Evolutionary conservation across 2,329 filamentous ascomycete genomes (phyloP), one percentile per base, ranked within the genome.

Genomic region (Grosmannia serpens): DNA sequence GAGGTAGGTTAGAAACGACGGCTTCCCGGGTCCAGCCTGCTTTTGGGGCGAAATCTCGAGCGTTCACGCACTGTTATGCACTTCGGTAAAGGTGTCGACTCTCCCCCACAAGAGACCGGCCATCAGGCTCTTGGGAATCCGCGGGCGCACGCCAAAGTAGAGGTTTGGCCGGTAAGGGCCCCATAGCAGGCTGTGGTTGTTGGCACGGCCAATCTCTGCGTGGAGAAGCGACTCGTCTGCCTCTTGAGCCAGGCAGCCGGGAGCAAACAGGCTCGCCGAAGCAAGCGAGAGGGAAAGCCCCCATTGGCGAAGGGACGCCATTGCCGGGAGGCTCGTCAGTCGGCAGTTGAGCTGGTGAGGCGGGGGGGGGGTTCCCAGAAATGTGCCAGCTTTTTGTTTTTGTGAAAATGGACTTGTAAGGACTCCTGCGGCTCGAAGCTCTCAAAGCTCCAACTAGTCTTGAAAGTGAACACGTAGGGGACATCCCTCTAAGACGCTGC

Each of bases 161-260:
- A 97, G 73, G 68, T 96, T 96, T 0, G 92, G 88, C 65, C 89
- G 84, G 74, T 97, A 99, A 1, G 94, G 90, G 0, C 94, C 94
- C 94, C 94, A 99, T 75, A 97, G 79, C 65, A 99, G 78, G 67
- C 87, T 92, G 68, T 95, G 81, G 71, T 97, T 96, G 67, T 82
- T 83, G 62, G 77, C 69, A 17, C 77, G 77, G 38, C 73, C 75
- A 61, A 81, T 72, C 66, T 82, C 78, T 62, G 70, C 71, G 50
- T 72, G 74, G 44, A 81, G 67, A 57, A 80, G 71, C 49, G 71
- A 70, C 62, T 65, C 69, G 60, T 65, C 67, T 27, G 64, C 62
- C 4, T 60, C 55, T 22, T 60, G 58, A n/a, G 60, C 64, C 15
- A 63, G 53, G 5, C 53, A 57, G 1, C 54, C 53, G 51, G 15